A percentile compares a stretch with the other conserved stretches of the same genome.
Evolutionary conservation across 2,329 filamentous ascomycete species (phyloP).

Genomic region (Parascedosporium putredinis): DNA sequence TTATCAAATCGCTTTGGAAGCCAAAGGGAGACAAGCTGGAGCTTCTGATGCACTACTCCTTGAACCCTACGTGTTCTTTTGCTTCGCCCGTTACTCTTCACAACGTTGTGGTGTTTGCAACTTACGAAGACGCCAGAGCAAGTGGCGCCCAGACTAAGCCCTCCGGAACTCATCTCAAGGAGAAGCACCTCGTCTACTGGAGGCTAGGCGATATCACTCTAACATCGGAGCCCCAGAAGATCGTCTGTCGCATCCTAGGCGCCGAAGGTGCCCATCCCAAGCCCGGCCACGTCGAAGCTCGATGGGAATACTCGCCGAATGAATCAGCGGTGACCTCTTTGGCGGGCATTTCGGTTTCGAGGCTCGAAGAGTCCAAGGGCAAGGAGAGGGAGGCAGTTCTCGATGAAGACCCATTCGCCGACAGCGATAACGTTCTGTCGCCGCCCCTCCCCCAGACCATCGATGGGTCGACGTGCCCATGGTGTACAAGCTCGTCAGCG

Average conservation of each 20-base stretch:
- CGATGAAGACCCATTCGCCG: conserved; percentile 56
- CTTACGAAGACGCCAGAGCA: conserved; percentile 57
- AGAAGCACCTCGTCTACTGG: conserved; percentile 72
- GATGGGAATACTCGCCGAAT: conserved; percentile 55
- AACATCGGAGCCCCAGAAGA: conserved; percentile 56
- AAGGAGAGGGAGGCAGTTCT: conserved; percentile 39
- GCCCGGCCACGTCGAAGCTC: conserved; percentile 69
- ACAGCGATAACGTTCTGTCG: conserved; percentile 19
- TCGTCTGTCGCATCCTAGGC: conserved; percentile 69
- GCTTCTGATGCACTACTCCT: conserved; percentile 70
- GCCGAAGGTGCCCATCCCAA: conserved; percentile 61
- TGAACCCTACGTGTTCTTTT: conserved; percentile 59
- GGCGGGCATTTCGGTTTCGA: conserved; percentile 54
- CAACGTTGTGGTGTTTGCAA: conserved; percentile 65
- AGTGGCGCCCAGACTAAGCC: conserved; percentile 67
- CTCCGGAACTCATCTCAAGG: conserved; percentile 65
- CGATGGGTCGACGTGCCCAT: conserved; percentile 59
- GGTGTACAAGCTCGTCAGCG: conserved; percentile 58
- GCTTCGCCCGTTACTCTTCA: conserved; percentile 36
- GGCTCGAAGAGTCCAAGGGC: conserved; percentile 36
- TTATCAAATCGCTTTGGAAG: conserved; percentile 71
- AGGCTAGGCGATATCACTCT: conserved; percentile 65
- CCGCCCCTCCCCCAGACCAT: conserved; percentile 18
- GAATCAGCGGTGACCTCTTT: conserved; percentile 23
- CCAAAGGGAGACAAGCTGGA: conserved; percentile 76